Percentiles rank a stretch among this genome's conserved stretches.
These are phyloP conservation scores for Thermomucor indicae-seudaticae DNA, from an alignment of 371 early-diverging fungal genomes.

Conservation along the genomic window DNA sequence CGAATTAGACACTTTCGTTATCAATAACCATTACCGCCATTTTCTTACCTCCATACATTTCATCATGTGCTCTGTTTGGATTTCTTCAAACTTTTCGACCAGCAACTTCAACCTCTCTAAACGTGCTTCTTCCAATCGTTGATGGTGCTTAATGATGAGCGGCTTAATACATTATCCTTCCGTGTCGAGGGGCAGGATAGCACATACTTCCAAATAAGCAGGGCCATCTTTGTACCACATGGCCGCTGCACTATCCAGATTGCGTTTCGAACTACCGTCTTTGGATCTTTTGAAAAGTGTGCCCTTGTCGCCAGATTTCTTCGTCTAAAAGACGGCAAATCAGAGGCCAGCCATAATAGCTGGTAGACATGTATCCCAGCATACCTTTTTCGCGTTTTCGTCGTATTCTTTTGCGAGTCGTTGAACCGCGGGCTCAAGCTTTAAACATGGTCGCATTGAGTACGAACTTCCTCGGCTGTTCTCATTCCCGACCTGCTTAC, in stretches of 20 bases:
- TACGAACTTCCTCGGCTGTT: no score
- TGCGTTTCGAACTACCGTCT: constrained; percentile 11
- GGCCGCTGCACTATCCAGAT: constrained; percentile 5
- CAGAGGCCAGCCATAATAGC: not conserved
- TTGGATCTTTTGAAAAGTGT: constrained; percentile 15
- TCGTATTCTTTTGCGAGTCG: constrained; percentile 42
- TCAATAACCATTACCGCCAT: not conserved
- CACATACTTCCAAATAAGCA: constrained; percentile 27
- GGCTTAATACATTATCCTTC: not conserved
- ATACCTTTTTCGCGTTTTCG: constrained; percentile 19
- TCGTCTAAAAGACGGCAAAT: not conserved
- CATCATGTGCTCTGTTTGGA: constrained; percentile 18
- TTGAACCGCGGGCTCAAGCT: constrained; percentile 37
- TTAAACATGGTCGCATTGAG: not conserved
- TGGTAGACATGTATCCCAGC: not conserved
- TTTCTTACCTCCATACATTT: constrained; percentile 17
- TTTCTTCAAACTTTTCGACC: constrained; percentile 19
- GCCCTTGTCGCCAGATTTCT: constrained; percentile 12
- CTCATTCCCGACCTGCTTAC: no score
- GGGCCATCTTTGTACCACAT: constrained; percentile 37
- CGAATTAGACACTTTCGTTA: not conserved
- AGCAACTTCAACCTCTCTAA: constrained; percentile 12
- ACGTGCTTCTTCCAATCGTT: constrained; percentile 17
- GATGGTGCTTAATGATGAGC: constrained; percentile 3
- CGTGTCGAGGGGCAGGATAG: not conserved